Conservation (phyloP, 306 rosid genomes). For the Vigna radiata region DNA sequence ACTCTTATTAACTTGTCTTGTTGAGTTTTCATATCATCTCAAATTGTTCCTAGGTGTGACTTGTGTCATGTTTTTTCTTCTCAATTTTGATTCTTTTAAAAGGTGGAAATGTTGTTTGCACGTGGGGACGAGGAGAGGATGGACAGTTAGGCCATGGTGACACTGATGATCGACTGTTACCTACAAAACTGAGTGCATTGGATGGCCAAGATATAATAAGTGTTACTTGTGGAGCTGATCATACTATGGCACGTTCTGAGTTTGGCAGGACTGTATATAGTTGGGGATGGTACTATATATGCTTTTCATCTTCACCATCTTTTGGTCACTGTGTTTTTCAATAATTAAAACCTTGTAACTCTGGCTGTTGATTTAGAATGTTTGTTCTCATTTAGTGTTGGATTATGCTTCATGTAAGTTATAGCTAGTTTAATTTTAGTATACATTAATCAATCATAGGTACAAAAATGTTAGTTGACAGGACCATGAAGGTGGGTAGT, state of each 20-base stretch:
- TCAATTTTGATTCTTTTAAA: slow-evolving; percentile 35
- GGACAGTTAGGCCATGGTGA: slow-evolving; percentile 98
- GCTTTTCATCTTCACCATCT: slow-evolving; percentile 42
- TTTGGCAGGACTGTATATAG: slow-evolving; percentile 67
- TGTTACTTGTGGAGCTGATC: slow-evolving; percentile 96
- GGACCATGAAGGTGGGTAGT: slow-evolving; percentile 8
- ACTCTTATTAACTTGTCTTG: slow-evolving; percentile 1
- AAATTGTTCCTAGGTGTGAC: not conserved
- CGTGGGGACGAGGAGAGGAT: slow-evolving; percentile 99
- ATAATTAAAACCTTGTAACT: slow-evolving; percentile 30
- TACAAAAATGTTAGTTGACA: not conserved
- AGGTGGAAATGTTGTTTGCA: slow-evolving; percentile 90
- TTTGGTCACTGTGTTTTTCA: not conserved
- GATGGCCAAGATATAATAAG: slow-evolving; percentile 72
- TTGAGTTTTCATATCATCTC: not conserved
- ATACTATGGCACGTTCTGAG: slow-evolving; percentile 73
- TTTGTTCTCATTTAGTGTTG: slow-evolving; percentile 17
- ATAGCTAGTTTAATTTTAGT: not conserved
- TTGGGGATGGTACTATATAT: slow-evolving; percentile 84
- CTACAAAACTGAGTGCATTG: slow-evolving; percentile 77
- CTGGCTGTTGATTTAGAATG: slow-evolving; percentile 20
- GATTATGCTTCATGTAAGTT: slow-evolving; percentile 24
- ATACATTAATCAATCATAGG: too few species aligned
- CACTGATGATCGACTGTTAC: slow-evolving; percentile 73
- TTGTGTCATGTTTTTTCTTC: not conserved